Conservation (phyloP, 192 early-diverging fungal genomes). For the Coemansia biformis region DNA sequence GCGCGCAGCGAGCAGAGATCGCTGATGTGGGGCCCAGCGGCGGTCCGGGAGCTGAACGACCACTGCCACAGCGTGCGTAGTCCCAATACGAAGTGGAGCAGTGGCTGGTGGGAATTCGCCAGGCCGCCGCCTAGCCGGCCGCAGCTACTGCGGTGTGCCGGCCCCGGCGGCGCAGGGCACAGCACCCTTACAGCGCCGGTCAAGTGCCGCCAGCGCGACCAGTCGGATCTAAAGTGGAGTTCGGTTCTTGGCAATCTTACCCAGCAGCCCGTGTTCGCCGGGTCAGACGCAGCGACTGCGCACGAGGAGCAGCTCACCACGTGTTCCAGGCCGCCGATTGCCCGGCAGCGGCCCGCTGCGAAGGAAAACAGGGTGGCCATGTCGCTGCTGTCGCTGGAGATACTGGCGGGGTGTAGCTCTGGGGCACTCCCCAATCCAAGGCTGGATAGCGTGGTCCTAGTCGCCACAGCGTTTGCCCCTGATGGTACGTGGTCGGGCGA, state of each 20-base stretch:
- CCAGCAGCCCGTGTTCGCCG: background rate
- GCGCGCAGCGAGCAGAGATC: too few relatives aligned
- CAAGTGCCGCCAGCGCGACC: constrained; percentile 28
- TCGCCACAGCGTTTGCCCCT: constrained; percentile 17
- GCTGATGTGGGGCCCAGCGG: constrained; percentile 18
- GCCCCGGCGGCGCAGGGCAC: background rate
- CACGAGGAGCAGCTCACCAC: too few relatives aligned
- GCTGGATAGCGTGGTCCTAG: constrained; percentile 53
- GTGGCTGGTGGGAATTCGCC: constrained; percentile 35
- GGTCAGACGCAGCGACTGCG: background rate
- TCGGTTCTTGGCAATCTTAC: constrained; percentile 27
- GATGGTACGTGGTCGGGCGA: constrained; percentile 1
- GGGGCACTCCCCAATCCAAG: too few relatives aligned
- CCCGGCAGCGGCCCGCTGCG: background rate
- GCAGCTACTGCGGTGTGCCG: background rate
- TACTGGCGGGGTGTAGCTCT: constrained; percentile 8
- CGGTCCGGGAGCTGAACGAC: background rate
- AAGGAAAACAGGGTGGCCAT: background rate
- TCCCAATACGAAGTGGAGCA: background rate
- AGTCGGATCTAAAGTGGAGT: constrained; percentile 43
- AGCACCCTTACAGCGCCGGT: too few relatives aligned
- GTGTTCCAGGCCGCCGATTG: too few relatives aligned
- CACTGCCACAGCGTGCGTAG: too few relatives aligned
- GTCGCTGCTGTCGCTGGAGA: constrained; percentile 23
- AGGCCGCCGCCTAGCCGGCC: constrained; percentile 15